Conservation (phyloP, 352 stramenopile genomes). For the Pythium sp. region DNA sequence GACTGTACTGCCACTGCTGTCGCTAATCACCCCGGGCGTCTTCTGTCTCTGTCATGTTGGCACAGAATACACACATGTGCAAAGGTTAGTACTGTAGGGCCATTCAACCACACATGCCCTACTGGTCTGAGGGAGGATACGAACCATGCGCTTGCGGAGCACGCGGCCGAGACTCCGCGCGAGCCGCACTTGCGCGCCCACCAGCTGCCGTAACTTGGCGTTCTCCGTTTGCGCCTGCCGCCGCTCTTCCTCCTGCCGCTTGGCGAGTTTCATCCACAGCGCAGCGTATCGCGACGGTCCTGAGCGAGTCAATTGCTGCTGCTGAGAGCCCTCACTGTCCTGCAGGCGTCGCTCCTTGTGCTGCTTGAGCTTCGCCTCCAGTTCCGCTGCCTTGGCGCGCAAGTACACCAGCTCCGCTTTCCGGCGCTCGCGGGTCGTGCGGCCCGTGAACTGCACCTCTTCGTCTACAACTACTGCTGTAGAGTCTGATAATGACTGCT, state of each 20-base stretch:
- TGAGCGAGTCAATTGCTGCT: conserved; percentile 3
- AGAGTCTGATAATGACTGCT: neutral
- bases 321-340: neutral
- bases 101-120: too few species aligned
- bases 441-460: conserved; percentile 12
- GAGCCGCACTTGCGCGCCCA: conserved; percentile 14
- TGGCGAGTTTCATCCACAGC: conserved; percentile 20
- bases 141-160: conserved; percentile 20
- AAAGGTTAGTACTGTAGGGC: too few species aligned
- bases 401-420: conserved; percentile 31
- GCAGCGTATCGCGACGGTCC: conserved; percentile 13
- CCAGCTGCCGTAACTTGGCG: conserved; percentile 14
- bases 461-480: neutral
- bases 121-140: neutral
- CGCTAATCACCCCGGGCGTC: neutral
- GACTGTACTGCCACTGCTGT: neutral
- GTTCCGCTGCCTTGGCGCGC: conserved; percentile 23
- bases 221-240: conserved; percentile 11
- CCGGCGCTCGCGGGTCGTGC: conserved; percentile 21
- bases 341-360: conserved; percentile 13
- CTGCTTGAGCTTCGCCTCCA: conserved; percentile 25
- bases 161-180: conserved; percentile 17
- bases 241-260: conserved; percentile 18
- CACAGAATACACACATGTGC: neutral
- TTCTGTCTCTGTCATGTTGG: neutral